These are phyloP conservation scores for Aspergillus sp. DNA, from an alignment of 2,329 filamentous ascomycete genomes.

Conservation along the genomic window DNA sequence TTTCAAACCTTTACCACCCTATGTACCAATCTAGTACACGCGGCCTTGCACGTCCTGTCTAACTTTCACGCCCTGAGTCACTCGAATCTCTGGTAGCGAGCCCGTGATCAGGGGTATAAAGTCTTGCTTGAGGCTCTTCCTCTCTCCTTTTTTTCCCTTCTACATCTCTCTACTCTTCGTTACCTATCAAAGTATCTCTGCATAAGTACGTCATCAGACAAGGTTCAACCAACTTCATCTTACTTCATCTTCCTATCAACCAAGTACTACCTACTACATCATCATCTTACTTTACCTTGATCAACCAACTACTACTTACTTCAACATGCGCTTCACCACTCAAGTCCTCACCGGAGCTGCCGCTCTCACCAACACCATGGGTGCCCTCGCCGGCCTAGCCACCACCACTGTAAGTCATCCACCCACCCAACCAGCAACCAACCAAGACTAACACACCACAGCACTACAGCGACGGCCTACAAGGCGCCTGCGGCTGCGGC, in stretches of 20 bases:
- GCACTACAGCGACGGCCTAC: slow-evolving; percentile 11
- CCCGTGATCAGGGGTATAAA: background rate
- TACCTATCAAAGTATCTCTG: background rate
- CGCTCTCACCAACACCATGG: background rate
- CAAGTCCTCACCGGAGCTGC: background rate
- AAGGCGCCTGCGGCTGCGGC: slow-evolving; percentile 12
- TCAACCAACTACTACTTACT: background rate
- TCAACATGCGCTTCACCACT: background rate
- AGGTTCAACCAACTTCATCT: background rate
- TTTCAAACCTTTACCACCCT: no score
- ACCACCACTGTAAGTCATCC: slow-evolving; percentile 6
- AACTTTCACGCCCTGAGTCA: background rate
- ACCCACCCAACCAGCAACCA: background rate
- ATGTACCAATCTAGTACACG: no score
- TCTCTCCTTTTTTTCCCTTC: background rate
- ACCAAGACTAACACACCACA: background rate
- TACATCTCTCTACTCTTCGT: background rate
- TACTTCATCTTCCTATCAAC: background rate
- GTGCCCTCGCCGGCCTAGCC: background rate
- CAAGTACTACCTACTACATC: background rate
- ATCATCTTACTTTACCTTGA: background rate
- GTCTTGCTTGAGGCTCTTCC: background rate
- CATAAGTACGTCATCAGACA: background rate
- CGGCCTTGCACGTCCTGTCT: no score
- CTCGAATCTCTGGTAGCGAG: background rate